A percentile compares a stretch with the other conserved stretches of the same genome.
Evolutionary conservation across 2,329 filamentous ascomycete species (phyloP).

Genomic region (Cadophora sp.): DNA sequence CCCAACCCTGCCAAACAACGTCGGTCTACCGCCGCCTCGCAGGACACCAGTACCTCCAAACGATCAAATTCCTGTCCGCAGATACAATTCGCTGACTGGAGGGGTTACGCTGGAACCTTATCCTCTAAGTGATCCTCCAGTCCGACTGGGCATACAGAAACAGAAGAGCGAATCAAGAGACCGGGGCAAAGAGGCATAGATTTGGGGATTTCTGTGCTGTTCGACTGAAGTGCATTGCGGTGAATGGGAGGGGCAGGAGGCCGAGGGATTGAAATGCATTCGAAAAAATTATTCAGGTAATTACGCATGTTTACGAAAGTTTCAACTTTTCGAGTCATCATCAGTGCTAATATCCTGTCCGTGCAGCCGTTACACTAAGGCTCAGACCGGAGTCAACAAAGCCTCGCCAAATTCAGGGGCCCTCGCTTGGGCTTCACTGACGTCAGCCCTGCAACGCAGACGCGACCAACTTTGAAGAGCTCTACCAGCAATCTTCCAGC

Average conservation of each 20-base stretch:
- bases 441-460: slow-evolving; percentile 12
- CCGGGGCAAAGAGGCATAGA: neutral
- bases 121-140: neutral
- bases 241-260: neutral
- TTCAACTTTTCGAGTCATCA: neutral
- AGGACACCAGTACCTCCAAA: neutral
- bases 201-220: neutral
- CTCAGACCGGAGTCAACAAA: slow-evolving; percentile 5
- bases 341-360: neutral
- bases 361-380: neutral
- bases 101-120: neutral
- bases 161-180: neutral
- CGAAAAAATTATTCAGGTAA: neutral
- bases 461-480: neutral
- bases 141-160: neutral
- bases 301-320: neutral
- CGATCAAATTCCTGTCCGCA: neutral
- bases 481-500: neutral
- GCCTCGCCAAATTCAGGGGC: slow-evolving; percentile 13
- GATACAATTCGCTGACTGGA: neutral
- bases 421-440: slow-evolving; percentile 15
- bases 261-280: neutral
- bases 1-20: neutral
- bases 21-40: neutral
- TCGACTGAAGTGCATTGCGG: neutral